Conservation (phyloP, 1,284 basidiomycete species). For the Ganoderma meredithae region DNA sequence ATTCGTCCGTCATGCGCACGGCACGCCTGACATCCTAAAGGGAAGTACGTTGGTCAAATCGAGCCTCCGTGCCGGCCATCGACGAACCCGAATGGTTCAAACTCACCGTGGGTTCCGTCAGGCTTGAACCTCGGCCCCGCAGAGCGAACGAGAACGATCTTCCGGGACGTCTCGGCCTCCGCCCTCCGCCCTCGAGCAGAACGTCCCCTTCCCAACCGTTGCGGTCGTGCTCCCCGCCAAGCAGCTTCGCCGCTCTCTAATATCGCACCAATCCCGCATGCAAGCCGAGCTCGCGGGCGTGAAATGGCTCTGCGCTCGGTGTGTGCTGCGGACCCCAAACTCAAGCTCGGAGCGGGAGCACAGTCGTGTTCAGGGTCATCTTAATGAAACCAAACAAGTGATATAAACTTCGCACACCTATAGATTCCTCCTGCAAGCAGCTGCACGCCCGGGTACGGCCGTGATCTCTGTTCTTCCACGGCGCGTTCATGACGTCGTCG, state of each 20-base stretch:
- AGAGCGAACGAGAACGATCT: not conserved
- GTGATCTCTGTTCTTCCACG: conserved; percentile 59
- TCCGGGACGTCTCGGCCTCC: not conserved
- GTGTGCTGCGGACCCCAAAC: not conserved
- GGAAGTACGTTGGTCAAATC: not conserved
- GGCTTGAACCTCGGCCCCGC: not conserved
- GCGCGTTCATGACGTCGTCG: conserved; percentile 94
- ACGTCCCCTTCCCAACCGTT: not conserved
- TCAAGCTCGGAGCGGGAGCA: not conserved
- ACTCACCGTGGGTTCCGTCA: not conserved
- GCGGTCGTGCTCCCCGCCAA: not conserved
- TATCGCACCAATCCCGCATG: not conserved
- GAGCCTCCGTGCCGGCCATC: not conserved
- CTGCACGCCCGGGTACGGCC: not conserved
- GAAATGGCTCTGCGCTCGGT: not conserved
- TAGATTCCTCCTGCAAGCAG: not conserved
- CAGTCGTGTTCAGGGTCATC: not conserved
- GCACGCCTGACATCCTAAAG: not conserved
- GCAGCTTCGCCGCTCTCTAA: not conserved
- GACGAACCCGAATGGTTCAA: not conserved
- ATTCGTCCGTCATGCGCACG: not conserved
- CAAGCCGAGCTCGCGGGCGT: not conserved
- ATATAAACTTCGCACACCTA: not conserved
- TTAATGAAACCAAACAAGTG: not conserved
- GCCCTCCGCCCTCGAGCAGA: not conserved